phyloP scores from a whole-genome alignment of 345 rosid species.

The Turnera subulata region DNA sequence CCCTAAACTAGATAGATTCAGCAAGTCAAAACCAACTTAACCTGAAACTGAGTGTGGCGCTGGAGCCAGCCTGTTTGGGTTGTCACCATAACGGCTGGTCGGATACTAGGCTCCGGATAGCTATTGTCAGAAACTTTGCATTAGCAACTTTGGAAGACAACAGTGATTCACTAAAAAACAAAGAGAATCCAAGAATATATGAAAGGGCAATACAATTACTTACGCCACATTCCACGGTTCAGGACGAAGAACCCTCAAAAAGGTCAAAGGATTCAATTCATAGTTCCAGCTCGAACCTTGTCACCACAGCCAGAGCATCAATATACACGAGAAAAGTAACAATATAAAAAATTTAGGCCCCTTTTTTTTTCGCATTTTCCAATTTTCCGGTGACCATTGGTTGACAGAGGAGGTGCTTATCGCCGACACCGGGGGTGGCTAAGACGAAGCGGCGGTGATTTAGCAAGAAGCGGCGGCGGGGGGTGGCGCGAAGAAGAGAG shows the following conservation, averaged over 20 bases:
- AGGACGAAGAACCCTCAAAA: conserved; percentile 90
- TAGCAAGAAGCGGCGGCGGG: conserved; percentile 19
- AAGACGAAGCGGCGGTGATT: conserved; percentile 27
- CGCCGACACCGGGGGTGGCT: conserved; percentile 31
- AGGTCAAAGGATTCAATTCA: conserved; percentile 97
- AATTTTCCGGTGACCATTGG: conserved; percentile 34
- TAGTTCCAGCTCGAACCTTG: conserved; percentile 97
- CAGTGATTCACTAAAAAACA: no score
- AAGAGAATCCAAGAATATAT: no score
- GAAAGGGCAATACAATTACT: conserved; percentile 17
- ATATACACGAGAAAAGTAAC: not conserved
- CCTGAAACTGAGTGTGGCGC: conserved; percentile 97
- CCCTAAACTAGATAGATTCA: not conserved
- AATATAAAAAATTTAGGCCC: not conserved
- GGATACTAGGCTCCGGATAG: conserved; percentile 90
- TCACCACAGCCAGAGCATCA: conserved; percentile 12
- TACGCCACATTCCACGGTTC: conserved; percentile 98
- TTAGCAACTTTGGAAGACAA: no score
- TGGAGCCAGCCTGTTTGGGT: conserved; percentile 97
- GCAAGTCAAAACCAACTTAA: conserved; percentile 14
- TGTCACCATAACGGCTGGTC: conserved; percentile 96
- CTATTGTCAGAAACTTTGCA: no score
- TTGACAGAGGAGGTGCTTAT: conserved; percentile 36
- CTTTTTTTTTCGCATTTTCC: no score
- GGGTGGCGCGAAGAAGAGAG: conserved; percentile 33